Percentiles rank a stretch among this genome's conserved stretches.
Conservation (phyloP, 2,329 filamentous ascomycete genomes). For the Pyricularia sp. region DNA sequence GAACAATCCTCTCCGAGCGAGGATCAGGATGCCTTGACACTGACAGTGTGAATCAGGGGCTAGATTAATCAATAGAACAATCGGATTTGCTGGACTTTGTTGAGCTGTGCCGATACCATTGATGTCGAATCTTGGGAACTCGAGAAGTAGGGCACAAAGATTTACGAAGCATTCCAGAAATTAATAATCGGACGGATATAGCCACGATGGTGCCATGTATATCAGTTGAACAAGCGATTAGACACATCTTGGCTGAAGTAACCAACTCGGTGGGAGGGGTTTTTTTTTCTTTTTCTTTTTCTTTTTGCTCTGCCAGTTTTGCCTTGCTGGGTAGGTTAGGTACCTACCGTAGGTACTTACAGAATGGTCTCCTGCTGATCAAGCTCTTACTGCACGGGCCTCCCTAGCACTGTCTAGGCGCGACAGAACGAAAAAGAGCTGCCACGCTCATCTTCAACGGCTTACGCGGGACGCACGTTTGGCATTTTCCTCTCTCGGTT, state of each 20-base stretch:
- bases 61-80: not conserved
- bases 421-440: not conserved
- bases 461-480: not conserved
- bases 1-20: not conserved
- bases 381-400: not conserved
- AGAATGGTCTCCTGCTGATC: not conserved
- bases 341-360: not conserved
- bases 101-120: not conserved
- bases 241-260: not conserved
- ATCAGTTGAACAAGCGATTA: not conserved
- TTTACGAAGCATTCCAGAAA: not conserved
- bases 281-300: not conserved
- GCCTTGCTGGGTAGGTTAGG: not conserved
- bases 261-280: not conserved
- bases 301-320: not conserved
- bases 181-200: not conserved
- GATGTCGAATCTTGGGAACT: not conserved
- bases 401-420: not conserved
- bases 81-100: not conserved
- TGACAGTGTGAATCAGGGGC: not conserved
- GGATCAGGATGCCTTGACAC: not conserved
- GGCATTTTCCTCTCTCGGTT: not conserved
- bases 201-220: not conserved
- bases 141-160: not conserved
- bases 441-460: not conserved